Base-by-base conservation (phyloP, 23 red algal genomes). In the Gracilaria domingensis region DNA sequence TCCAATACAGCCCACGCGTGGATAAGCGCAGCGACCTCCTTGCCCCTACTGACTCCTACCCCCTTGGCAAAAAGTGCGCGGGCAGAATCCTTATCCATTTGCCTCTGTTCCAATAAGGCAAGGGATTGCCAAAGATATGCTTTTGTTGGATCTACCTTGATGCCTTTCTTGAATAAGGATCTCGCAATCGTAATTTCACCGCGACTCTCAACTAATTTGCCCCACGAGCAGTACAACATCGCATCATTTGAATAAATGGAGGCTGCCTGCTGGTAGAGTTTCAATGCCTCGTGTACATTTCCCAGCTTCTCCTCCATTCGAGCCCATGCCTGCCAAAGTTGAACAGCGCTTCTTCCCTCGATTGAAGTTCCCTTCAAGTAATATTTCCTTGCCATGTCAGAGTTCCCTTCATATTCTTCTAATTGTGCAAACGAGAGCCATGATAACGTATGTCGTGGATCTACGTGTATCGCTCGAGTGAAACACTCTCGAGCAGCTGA, bases 1-100 rank as follows among this genome's bases (percentile, higher is more conserved):
- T 98, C 97, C 84, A 96, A 51, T 25, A 80, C 81, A 37, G 97
- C 97, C 97, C 97, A 98, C 11, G 93, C 91, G 83, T 98, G 97
- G 44, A 94, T 48, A 34, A 98, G 93, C 1, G 93, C 85, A 37
- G 97, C 94, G 11, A 67, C 69, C n/a, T 93, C 81, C 65, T 88
- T 83, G 21, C 84, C 90, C 32, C 85, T 93, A 74, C 93, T 91
- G 8, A 45, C 53, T 42, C 82, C 80, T 18, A 83, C 67, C 25
- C 96, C 96, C 25, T 87, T 66, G 21, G 74, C 91, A 66, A 93
- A 98, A 23, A 98, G 36, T 51, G 54, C 62, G 28, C 93, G 65
- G 29, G 96, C 93, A 37, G 77, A 80, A 7, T 91, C 84, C 13
- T 80, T 36, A 20, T 93, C 53, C n/a, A 88, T 36, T 44, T 93